Base-by-base conservation (phyloP, 805 yeast species). In the Cyberlindnera mycetangii region DNA sequence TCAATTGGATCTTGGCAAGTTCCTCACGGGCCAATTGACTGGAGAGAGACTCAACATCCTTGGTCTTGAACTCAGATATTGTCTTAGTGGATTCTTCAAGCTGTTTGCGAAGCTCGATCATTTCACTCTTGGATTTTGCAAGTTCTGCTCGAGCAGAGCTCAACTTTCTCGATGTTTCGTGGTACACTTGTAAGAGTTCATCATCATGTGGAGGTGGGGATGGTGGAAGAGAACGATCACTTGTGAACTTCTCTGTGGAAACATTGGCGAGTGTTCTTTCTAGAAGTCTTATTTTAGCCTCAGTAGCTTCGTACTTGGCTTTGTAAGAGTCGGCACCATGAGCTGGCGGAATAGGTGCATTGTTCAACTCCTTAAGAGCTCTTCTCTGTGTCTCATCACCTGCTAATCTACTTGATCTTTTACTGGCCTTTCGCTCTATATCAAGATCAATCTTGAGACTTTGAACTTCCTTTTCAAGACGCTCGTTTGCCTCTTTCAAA, bases 381-480 rank as follows among this genome's bases (percentile, higher is more conserved):
- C 67, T 70, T 54, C 68, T 71, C 42, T 71, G 74, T 12, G 68
- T 55, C 10, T 72, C 73, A 35, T 70, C 72, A 33, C 69, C 64
- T 2, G 37, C 4, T 10, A 17, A 64, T 68, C 52, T 77, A 81
- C 37, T 4, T n/a, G 81, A 80, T 45, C 81, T 69, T 40, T 60
- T 61, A 7, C 75, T 70, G 20, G 78, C 76, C 15, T 69, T 68
- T 38, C 73, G 74, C 55, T 80, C 85, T 38, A 72, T 68, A 39
- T 78, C 74, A 25, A 81, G 59, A 39, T 73, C 74, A 15, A 70
- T 58, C 51, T 70, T 75, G 51, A 81, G 61, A 11, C 67, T 63
- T 37, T 74, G 76, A 28, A 77, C 65, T 54, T 81, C 81, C 42
- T 58, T 61, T 37, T 66, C 65, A 10, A 65, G 50, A 39, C 55